Base-by-base conservation (phyloP, 2,329 filamentous ascomycete genomes). In the Fusarium sublunatum region DNA sequence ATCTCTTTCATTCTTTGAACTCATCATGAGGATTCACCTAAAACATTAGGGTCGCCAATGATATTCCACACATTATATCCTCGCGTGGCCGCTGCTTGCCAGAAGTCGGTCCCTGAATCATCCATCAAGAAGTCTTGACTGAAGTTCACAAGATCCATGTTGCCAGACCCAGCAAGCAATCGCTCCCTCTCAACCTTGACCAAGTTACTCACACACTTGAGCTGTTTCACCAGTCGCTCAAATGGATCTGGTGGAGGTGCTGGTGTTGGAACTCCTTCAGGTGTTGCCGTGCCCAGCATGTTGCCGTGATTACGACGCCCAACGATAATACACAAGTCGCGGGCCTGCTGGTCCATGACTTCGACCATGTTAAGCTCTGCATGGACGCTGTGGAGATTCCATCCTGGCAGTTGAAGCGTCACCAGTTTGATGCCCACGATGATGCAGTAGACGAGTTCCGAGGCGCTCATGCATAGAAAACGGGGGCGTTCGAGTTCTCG, bases 401-500 rank as follows among this genome's bases (percentile, higher is more conserved):
- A 84, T 0, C 81, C 81, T 1, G 81, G 79, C 1, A 78, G 59
- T 35, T 76, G 74, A 11, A 83, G 70, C 10, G 77, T 79, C 55
- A 81, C 74, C n/a, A 85, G 75, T 68, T 80, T 81, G 15, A 84
- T 75, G 35, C 74, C 76, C 1, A 76, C 78, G 60, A 84, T 75
- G 62, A 83, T 76, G 28, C 77, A 74, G 61, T 79, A 83, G 45
- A 81, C 75, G 41, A 81, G 76, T 66, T 84, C 82, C 22, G 80
- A 82, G 8, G 78, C 76, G 12, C 76, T 75, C 49, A 83, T 74
- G 64, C 77, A 78, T 12, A 80, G 71, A 53, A 79, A 81, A 12
- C 73, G 75, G 19, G 80, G 81, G 28, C 70, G 68, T 13, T 76
- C 73, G 2, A 74, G 51, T 55, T 76, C 71, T 36, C 69, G 66